Evolutionary conservation across 2,329 filamentous ascomycete genomes (phyloP).

Genomic region (Neobulgaria alba): DNA sequence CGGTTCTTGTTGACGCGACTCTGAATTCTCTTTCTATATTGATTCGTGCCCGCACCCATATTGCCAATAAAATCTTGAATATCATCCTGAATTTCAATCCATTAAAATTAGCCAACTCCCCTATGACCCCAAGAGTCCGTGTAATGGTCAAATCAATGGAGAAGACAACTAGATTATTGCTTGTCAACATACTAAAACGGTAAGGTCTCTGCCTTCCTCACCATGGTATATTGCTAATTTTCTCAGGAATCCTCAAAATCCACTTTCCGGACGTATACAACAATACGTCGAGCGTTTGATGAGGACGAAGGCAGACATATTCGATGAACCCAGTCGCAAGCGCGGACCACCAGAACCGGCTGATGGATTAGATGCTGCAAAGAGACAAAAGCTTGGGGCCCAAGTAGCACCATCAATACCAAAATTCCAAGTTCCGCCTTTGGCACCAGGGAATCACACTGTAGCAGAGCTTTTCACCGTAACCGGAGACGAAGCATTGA

Average conservation of each 20-base stretch:
- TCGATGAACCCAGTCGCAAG: conserved; percentile 74
- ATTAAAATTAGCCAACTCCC: conserved; percentile 66
- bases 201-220: conserved; percentile 31
- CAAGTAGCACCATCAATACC: conserved; percentile 30
- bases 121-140: conserved; percentile 69
- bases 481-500: conserved; percentile 64
- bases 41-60: conserved; percentile 70
- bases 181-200: conserved; percentile 77
- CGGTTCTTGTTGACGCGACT: conserved; percentile 80
- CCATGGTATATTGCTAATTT: conserved; percentile 19
- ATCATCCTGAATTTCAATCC: conserved; percentile 89
- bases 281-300: conserved; percentile 78
- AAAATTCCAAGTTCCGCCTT: conserved; percentile 44
- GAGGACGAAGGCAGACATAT: conserved; percentile 66
- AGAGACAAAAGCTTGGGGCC: conserved; percentile 64
- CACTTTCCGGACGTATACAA: conserved; percentile 69
- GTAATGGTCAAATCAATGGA: conserved; percentile 91
- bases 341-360: conserved; percentile 62
- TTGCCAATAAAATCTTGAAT: conserved; percentile 77
- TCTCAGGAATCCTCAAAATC: conserved; percentile 68
- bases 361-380: conserved; percentile 66
- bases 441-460: conserved; percentile 68
- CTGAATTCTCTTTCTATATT: conserved; percentile 80
- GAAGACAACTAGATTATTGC: conserved; percentile 76
- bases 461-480: conserved; percentile 82